Evolutionary conservation across 2,329 filamentous ascomycete genomes (phyloP).

Genomic region (Leptosphaerulina australis): DNA sequence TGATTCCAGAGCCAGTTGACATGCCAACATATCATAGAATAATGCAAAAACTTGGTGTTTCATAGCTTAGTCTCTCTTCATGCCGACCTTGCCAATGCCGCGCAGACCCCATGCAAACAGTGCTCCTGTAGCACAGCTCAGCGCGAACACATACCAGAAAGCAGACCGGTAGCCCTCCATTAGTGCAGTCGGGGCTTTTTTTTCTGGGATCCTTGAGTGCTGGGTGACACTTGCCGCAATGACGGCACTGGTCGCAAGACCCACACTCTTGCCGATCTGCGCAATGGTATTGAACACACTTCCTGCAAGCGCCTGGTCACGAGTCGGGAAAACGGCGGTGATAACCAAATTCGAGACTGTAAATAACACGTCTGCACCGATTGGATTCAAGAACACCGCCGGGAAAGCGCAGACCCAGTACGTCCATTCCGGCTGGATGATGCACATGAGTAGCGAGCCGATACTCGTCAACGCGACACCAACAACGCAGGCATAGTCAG

Average conservation of each 20-base stretch:
- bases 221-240: conserved; percentile 44
- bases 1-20: too few species aligned
- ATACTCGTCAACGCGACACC: conserved; percentile 34
- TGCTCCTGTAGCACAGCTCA: conserved; percentile 37
- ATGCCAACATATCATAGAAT: too few species aligned
- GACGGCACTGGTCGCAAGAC: conserved; percentile 48
- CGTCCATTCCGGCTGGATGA: conserved; percentile 52
- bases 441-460: conserved; percentile 55
- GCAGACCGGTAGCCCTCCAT: conserved; percentile 52
- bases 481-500: conserved; percentile 51
- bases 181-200: conserved; percentile 43
- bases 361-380: conserved; percentile 54
- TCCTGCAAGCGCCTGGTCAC: conserved; percentile 53
- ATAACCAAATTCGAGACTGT: conserved; percentile 54
- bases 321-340: conserved; percentile 49
- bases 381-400: conserved; percentile 52
- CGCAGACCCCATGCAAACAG: conserved; percentile 50
- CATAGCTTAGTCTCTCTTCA: conserved; percentile 51
- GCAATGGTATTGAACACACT: conserved; percentile 55
- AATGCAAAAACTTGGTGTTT: too few species aligned
- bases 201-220: conserved; percentile 30
- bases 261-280: conserved; percentile 52
- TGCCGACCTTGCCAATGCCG: conserved; percentile 53
- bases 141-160: conserved; percentile 52
- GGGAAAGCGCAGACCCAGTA: conserved; percentile 58